Conservation (phyloP, 129 eudicot genomes). For the Sambucus nigra region DNA sequence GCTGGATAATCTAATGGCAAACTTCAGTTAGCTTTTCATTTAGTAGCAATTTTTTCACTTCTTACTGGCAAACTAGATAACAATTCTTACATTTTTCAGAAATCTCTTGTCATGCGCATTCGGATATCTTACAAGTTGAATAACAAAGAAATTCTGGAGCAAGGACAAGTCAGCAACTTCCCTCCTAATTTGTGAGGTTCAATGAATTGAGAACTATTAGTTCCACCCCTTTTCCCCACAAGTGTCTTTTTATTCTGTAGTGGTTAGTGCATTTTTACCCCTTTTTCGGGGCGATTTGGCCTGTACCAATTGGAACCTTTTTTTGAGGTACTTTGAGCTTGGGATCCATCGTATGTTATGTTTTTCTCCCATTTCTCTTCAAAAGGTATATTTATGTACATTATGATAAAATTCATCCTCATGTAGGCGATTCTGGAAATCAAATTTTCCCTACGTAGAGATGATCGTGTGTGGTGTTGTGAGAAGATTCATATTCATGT, state of each 20-base stretch:
- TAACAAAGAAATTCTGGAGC: constrained; percentile 71
- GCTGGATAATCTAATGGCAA: no score
- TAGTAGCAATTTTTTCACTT: neutral
- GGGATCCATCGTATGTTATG: neutral
- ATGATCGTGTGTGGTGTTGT: no score
- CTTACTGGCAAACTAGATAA: neutral
- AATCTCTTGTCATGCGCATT: constrained; percentile 87
- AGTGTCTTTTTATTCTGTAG: constrained; percentile 13
- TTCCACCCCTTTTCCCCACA: neutral
- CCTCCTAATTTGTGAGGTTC: constrained; percentile 60
- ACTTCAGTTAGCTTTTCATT: no score
- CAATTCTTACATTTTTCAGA: constrained; percentile 30
- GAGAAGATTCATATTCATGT: no score
- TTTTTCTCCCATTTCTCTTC: neutral
- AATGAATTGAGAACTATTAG: constrained; percentile 11
- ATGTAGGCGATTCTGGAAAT: constrained; percentile 22
- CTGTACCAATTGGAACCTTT: neutral
- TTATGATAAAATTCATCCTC: constrained; percentile 17
- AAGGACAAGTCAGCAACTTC: constrained; percentile 88
- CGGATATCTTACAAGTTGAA: constrained; percentile 79
- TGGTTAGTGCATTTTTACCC: constrained; percentile 28
- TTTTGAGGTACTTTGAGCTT: constrained; percentile 16
- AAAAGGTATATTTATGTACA: constrained; percentile 39
- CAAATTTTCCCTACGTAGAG: constrained; percentile 34
- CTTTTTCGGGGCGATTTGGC: constrained; percentile 8